Base-by-base conservation (phyloP, 495 filamentous ascomycete genomes). In the Penicillium paradoxum region DNA sequence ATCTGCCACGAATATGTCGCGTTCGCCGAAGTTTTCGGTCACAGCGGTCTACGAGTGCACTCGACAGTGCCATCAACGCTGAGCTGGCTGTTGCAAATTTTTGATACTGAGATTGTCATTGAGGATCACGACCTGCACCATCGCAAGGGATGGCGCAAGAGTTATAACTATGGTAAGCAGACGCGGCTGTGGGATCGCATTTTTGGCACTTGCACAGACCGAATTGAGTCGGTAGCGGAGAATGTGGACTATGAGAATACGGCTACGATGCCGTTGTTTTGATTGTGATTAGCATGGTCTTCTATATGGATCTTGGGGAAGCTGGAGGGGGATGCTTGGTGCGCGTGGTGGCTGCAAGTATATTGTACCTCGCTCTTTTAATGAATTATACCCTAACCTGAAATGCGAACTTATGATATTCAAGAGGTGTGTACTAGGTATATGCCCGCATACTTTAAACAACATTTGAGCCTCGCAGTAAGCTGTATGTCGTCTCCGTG, bases 51-150 rank as follows among this genome's bases (percentile, higher is more conserved):
- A 25, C 57, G 72, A 9, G 43, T 74, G 22, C 68, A 73, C 43
- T 24, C 62, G n/a, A 69, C 65, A 2, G 68, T 64, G 11, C 63
- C 65, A 9, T 66, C 65, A 4, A 70, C 72, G 11, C 14, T 71
- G 55, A 65, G 58, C 15, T 74, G 72, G 72, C 41, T 73, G 29
- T 48, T 74, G 45, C 51, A 64, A 48, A 53, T 67, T 41, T 38
- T 72, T 1, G 59, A 66, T 21, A 54, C 60, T 8, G 70, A 74
- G 13, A 72, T 74, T 55, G 69, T 73, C 6, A 69, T 74, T 45
- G 72, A 74, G 52, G 72, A 74, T 21, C 72, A 74, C 57, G 72
- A 74, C 52, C 41, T 74, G 49, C 72, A 74, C 49, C 72, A 74
- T 43, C 68, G 72, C 15, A 73, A 73, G 59, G 72, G 72, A 0